Evolutionary conservation across 176 grass and related monocot species (phyloP), one percentile per base, ranked within the genome.

Genomic region (Pontederia crassipes): DNA sequence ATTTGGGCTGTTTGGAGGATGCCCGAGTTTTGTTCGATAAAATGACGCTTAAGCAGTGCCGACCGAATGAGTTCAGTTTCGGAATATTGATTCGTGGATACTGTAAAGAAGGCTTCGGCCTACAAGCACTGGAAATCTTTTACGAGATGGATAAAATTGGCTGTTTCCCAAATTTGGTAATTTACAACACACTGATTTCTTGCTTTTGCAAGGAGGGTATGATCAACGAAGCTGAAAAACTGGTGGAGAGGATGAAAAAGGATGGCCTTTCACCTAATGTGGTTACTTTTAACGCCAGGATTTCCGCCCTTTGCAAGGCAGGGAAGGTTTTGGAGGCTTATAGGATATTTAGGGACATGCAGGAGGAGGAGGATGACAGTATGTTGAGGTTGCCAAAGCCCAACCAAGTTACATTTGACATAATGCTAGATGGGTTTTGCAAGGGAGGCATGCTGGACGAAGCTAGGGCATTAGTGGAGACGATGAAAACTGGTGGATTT

Each of bases 281-380:
- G 50, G 83, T 88, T 53, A 97, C 92, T 10, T 97, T 97, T 79
- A 97, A 97, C 17, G 80, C 78, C 9, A 74, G 92, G 75, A 97
- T 97, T 72, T 87, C 92, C 0, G 81, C 81, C 8, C 87, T 97
- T 77, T 97, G 92, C 73, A 97, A 79, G 71, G 55, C 76, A 0
- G 81, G 87, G 14, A 74, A 60, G 69, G 81, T 91, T 64, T 64
- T 85, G 67, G 87, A 97, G 3, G 92, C 87, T 11, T 91, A 90
- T 67, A 77, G 71, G 50, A 91, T 91, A 73, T 97, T 97, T 63
- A 80, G 76, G 27, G 92, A 97, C 71, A 97, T 97, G 87, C 87
- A 85, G 57, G 83, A 91, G 67, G 81, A 80, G 20, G 69, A 77
- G 79, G 62, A 85, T 40, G 32, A 40, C 32, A 40, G 32, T 40